These are phyloP conservation scores for Scutellaria minor DNA, from an alignment of 257 asterid genomes.

Conservation along the genomic window DNA sequence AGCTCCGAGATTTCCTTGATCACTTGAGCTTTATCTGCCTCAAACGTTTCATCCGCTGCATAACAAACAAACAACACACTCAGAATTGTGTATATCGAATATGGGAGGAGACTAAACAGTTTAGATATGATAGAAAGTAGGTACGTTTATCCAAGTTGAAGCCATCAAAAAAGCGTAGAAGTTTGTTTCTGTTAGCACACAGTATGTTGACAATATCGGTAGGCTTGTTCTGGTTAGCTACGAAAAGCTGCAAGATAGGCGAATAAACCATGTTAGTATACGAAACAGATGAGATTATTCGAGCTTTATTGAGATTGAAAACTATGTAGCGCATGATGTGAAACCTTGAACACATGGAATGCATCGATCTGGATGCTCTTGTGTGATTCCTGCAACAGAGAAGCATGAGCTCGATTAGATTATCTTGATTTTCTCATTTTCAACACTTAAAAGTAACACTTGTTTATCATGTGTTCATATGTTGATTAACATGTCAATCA, in stretches of 20 bases:
- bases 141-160: conserved; percentile 75
- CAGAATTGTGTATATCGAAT: background rate
- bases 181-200: conserved; percentile 72
- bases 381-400: conserved; percentile 75
- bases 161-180: conserved; percentile 63
- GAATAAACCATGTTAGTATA: background rate
- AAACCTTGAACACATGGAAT: conserved; percentile 93
- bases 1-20: conserved; percentile 65
- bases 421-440: background rate
- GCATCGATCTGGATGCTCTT: conserved; percentile 84
- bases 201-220: conserved; percentile 67
- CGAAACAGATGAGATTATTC: background rate
- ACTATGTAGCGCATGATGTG: conserved; percentile 14
- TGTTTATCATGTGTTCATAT: background rate
- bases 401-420: too few species aligned
- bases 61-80: background rate
- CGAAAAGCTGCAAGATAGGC: conserved; percentile 68
- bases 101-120: background rate
- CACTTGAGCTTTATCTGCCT: conserved; percentile 81
- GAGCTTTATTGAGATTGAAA: background rate
- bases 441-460: background rate
- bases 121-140: too few species aligned
- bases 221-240: conserved; percentile 88
- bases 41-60: conserved; percentile 85
- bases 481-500: background rate